Percentiles rank a stretch among this genome's conserved stretches.
These are phyloP conservation scores for Cunninghamia lanceolata DNA, from an alignment of 75 land plant genomes.

Conservation along the genomic window DNA sequence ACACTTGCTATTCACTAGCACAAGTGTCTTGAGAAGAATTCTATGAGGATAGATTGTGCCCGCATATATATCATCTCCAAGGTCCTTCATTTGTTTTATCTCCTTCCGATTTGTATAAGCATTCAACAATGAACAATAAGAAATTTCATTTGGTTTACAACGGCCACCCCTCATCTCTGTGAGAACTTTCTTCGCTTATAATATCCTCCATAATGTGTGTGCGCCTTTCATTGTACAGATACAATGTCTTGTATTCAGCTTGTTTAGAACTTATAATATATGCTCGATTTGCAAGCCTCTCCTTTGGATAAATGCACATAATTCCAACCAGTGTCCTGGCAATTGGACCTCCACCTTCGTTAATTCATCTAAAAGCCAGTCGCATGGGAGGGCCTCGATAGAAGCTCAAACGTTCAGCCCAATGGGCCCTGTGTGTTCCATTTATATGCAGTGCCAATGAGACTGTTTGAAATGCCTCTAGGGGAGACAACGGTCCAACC, in stretches of 20 bases:
- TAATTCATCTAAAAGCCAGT: constrained; percentile 75
- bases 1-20: constrained; percentile 72
- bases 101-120: constrained; percentile 85
- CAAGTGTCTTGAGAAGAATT: constrained; percentile 62
- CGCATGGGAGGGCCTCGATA: constrained; percentile 49
- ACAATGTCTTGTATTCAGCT: constrained; percentile 41
- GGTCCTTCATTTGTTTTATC: constrained; percentile 37
- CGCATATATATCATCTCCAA: constrained; percentile 62
- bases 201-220: too few relatives aligned
- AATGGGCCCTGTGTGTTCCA: constrained; percentile 80
- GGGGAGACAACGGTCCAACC: constrained; percentile 64
- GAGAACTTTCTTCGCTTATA: too few relatives aligned
- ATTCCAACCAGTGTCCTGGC: constrained; percentile 66
- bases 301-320: constrained; percentile 68
- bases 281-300: constrained; percentile 56
- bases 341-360: constrained; percentile 62
- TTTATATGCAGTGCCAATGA: constrained; percentile 54
- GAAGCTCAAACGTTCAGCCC: constrained; percentile 76
- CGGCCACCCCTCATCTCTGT: too few relatives aligned
- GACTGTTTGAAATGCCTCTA: constrained; percentile 49
- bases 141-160: too few relatives aligned
- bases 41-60: constrained; percentile 38
- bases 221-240: constrained; percentile 56
- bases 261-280: constrained; percentile 60
- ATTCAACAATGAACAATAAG: too few relatives aligned